Evolutionary conservation across 2,329 filamentous ascomycete genomes (phyloP).

Genomic region (Grosmannia huntii): DNA sequence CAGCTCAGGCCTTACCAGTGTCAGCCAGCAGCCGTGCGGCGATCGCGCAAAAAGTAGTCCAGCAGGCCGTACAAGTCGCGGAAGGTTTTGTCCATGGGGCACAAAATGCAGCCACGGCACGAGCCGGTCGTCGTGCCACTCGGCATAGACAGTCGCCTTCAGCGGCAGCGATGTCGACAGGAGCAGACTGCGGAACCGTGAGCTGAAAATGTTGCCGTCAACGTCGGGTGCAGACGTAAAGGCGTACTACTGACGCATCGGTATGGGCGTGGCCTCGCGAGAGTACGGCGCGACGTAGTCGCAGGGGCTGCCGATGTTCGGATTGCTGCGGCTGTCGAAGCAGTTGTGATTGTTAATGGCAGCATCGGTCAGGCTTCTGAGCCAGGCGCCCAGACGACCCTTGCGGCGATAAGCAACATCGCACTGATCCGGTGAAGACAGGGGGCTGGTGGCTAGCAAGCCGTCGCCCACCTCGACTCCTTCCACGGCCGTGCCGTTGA

Average conservation of each 20-base stretch:
- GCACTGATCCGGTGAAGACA: conserved; percentile 37
- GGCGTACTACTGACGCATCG: conserved; percentile 35
- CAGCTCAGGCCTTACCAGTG: conserved; percentile 47
- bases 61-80: conserved; percentile 53
- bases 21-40: conserved; percentile 47
- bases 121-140: conserved; percentile 63
- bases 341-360: conserved; percentile 31
- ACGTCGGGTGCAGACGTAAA: conserved; percentile 57
- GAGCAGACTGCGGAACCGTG: conserved; percentile 51
- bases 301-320: too few relatives aligned
- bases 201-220: conserved; percentile 55
- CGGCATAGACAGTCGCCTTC: conserved; percentile 59
- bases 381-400: conserved; percentile 25
- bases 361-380: conserved; percentile 25
- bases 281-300: conserved; percentile 5
- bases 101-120: conserved; percentile 61
- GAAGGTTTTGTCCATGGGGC: conserved; percentile 56
- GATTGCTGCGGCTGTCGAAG: conserved; percentile 3
- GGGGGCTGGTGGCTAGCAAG: too few relatives aligned
- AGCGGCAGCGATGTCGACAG: conserved; percentile 51
- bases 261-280: conserved; percentile 15
- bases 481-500: conserved; percentile 47
- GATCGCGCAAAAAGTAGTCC: conserved; percentile 45
- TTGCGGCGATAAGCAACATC: conserved; percentile 23
- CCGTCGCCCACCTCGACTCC: conserved; percentile 28